These are phyloP conservation scores for Ocimum tenuiflorum DNA, from an alignment of 257 asterid species.

Conservation along the genomic window DNA sequence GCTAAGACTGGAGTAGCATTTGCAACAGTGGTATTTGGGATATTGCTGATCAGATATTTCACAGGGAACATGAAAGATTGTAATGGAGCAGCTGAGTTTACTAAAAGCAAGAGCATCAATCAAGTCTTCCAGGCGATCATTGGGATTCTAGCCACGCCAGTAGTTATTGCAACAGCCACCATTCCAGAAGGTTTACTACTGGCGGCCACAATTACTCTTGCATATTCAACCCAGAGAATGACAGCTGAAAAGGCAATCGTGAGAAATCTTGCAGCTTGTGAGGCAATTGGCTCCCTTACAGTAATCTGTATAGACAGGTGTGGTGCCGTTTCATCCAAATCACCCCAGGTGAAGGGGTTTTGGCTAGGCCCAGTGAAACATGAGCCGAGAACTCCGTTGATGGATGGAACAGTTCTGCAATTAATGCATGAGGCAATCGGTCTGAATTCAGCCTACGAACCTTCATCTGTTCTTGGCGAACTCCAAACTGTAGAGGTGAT, in stretches of 20 bases:
- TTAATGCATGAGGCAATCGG: constrained; percentile 2
- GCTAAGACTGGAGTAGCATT: neutral
- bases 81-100: neutral
- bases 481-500: neutral
- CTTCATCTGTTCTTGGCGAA: constrained; percentile 1
- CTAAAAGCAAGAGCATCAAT: neutral
- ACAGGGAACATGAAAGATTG: constrained; percentile 1
- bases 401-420: neutral
- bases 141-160: neutral
- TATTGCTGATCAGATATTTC: constrained; percentile 9
- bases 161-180: constrained; percentile 12
- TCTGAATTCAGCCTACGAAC: constrained; percentile 1
- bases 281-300: neutral
- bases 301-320: constrained; percentile 7
- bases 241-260: constrained; percentile 1
- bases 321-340: neutral
- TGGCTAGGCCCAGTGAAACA: neutral
- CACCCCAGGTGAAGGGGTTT: constrained; percentile 1
- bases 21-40: neutral
- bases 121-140: neutral
- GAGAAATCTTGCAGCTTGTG: constrained; percentile 15
- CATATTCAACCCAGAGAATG: constrained; percentile 17
- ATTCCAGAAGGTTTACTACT: constrained; percentile 14
- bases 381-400: neutral
- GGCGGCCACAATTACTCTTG: constrained; percentile 15